Base-by-base conservation (phyloP, 805 yeast species). In the Starmerella lactis-condensi region DNA sequence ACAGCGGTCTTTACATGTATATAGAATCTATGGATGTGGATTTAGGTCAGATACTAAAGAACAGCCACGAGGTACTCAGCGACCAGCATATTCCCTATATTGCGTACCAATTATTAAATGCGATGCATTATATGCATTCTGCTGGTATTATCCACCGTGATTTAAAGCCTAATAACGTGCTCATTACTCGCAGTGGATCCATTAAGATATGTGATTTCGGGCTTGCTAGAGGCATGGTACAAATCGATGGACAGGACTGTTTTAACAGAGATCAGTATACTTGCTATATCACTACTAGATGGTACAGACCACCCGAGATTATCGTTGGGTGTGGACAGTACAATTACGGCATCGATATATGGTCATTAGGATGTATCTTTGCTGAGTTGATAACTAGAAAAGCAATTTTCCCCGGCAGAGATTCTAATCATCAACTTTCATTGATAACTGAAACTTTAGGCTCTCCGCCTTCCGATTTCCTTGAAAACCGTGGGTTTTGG, bases 251-350 rank as follows among this genome's bases (percentile, higher is more conserved):
- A 9, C 11, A 7, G 9, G 31, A 26, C 17, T 30, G 22, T 22
- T 22, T 53, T 46, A 44, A 56, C 29, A 40, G 47, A 21, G 42
- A 39, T 16, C 29, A 36, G 18, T 48, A 50, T 33, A 54, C 58
- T 5, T 36, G 38, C 43, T 83, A 83, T 48, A 94, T 83, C 16
- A 94, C 94, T 1, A 83, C 95, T 0, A 57, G 95, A 35, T 83
- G 94, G 93, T 83, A 83, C 47, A 61, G 96, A 27, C 94, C 95
- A 0, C 96, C 96, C 0, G 96, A 83, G 46, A 60, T 83, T 29
- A 67, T 83, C 26, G 52, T 82, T 21, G 19, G 34, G 11, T 39
- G 35, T 13, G 48, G 39, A 16, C 34, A 36, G 33, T 46, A 47
- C 33, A 45, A 45, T 30, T 39, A 40, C 26, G 51, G 64, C 16